Evolutionary conservation across 2,329 filamentous ascomycete species (phyloP).

Genomic region (Amylocarpus encephaloides): DNA sequence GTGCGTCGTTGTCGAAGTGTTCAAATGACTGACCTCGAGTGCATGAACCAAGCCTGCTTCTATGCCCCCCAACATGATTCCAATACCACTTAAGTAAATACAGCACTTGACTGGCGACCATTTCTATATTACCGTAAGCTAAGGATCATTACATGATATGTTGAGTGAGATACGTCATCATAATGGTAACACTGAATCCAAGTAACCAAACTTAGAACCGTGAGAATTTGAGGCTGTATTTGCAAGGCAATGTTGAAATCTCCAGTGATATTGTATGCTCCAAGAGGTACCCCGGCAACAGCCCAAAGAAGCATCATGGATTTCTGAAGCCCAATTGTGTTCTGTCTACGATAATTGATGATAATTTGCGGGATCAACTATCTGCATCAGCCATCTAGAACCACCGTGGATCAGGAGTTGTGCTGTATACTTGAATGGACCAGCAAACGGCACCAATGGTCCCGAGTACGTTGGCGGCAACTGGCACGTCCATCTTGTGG

Average conservation of each 20-base stretch:
- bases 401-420: background rate
- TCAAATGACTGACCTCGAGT: constrained; percentile 28
- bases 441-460: constrained; percentile 59
- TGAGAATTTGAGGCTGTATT: constrained; percentile 32
- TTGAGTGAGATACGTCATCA: constrained; percentile 38
- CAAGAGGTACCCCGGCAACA: constrained; percentile 60
- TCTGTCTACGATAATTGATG: constrained; percentile 60
- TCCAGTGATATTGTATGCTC: constrained; percentile 35
- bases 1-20: background rate
- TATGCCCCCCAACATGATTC: constrained; percentile 50
- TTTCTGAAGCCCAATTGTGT: constrained; percentile 58
- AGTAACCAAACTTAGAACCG: constrained; percentile 30
- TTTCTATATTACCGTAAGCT: constrained; percentile 33
- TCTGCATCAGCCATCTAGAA: background rate
- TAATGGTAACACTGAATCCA: constrained; percentile 32
- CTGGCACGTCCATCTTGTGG: constrained; percentile 44
- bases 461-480: constrained; percentile 52
- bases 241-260: constrained; percentile 30
- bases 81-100: constrained; percentile 44
- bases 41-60: constrained; percentile 55
- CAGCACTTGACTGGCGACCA: constrained; percentile 47
- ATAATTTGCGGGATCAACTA: constrained; percentile 64
- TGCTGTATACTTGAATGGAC: constrained; percentile 49
- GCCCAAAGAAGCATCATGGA: constrained; percentile 71
- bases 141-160: background rate